A percentile compares a stretch with the other conserved stretches of the same genome.
phyloP scores from a whole-genome alignment of 345 rosid genomes.

The Sisymbrium irio region DNA sequence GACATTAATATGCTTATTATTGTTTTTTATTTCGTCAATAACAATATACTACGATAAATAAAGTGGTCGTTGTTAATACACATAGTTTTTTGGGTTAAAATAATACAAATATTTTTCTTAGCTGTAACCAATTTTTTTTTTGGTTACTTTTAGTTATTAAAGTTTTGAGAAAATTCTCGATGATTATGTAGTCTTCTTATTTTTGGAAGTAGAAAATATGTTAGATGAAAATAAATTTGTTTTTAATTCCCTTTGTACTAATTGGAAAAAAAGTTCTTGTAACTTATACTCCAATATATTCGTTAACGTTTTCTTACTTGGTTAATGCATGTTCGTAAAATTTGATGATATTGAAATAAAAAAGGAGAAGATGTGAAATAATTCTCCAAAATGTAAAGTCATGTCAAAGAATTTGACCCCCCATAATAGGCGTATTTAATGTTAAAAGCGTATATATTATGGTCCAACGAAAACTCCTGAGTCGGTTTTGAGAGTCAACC shows the following conservation, averaged over 20 bases:
- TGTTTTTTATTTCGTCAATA: too few relatives aligned
- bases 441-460: not conserved
- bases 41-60: too few relatives aligned
- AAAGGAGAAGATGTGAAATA: not conserved
- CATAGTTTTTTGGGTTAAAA: too few relatives aligned
- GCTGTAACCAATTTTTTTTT: not conserved
- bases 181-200: too few relatives aligned
- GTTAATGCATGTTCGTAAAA: not conserved
- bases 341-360: not conserved
- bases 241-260: not conserved
- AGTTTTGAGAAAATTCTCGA: not conserved
- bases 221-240: too few relatives aligned
- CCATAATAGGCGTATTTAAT: not conserved
- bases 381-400: not conserved
- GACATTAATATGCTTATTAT: too few relatives aligned
- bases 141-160: not conserved
- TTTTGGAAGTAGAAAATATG: too few relatives aligned
- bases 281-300: not conserved
- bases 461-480: constrained; percentile 19
- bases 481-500: constrained; percentile 30
- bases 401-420: constrained; percentile 4
- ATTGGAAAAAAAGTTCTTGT: not conserved
- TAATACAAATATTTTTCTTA: too few relatives aligned
- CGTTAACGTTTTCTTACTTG: not conserved
- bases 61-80: too few relatives aligned